phyloP scores from a whole-genome alignment of 2,329 filamentous ascomycete species.

The Fusarium sp. region DNA sequence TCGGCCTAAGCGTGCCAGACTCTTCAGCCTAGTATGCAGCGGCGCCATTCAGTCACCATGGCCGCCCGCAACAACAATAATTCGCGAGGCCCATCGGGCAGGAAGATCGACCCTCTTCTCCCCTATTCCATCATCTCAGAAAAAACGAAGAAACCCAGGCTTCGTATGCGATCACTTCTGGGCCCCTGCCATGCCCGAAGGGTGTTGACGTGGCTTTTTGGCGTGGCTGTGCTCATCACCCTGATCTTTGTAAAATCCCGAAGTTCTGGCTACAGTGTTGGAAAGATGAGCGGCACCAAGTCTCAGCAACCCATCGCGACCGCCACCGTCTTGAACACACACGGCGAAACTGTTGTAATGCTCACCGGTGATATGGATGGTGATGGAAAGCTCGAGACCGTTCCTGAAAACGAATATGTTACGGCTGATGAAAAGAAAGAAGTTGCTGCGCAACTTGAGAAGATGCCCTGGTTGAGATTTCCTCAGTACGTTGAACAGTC shows the following conservation, averaged over 20 bases:
- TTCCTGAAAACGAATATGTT: constrained; percentile 39
- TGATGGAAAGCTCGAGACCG: constrained; percentile 40
- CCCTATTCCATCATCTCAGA: constrained; percentile 47
- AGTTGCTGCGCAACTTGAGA: constrained; percentile 44
- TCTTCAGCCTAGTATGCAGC: constrained; percentile 42
- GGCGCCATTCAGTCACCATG: constrained; percentile 46
- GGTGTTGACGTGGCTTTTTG: constrained; percentile 60
- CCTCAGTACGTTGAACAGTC: constrained; percentile 46
- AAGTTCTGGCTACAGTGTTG: constrained; percentile 40
- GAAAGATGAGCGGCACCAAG: constrained; percentile 38
- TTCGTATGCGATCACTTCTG: constrained; percentile 57
- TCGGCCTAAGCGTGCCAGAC: constrained; percentile 33
- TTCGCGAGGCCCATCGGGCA: constrained; percentile 43
- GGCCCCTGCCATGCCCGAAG: constrained; percentile 63
- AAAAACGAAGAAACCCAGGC: constrained; percentile 48
- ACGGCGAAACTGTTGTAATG: constrained; percentile 43
- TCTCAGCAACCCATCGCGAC: constrained; percentile 39
- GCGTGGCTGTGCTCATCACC: constrained; percentile 53
- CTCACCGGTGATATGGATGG: constrained; percentile 44
- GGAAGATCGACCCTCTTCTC: constrained; percentile 47
- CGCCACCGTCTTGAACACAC: constrained; percentile 40
- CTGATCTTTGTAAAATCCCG: constrained; percentile 52
- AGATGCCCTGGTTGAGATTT: constrained; percentile 54
- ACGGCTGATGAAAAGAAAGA: constrained; percentile 44
- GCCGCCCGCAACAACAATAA: constrained; percentile 50